Percentiles rank a stretch among this genome's conserved stretches.
Conservation (phyloP, 2,329 filamentous ascomycete species). For the Plectosphaerella sp. region DNA sequence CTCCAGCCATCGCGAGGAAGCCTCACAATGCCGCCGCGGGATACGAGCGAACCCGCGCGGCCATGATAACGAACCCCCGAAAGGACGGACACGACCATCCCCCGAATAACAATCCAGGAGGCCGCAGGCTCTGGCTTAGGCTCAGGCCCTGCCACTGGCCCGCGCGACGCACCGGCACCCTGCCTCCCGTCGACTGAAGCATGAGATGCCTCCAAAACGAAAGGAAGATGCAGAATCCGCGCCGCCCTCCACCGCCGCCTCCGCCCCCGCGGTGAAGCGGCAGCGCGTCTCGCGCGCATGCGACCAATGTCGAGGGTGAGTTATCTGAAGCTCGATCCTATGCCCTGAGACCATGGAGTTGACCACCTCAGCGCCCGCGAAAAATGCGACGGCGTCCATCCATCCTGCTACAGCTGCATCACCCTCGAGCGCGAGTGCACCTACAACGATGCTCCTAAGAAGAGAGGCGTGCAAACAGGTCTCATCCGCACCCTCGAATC, state of each 20-base stretch:
- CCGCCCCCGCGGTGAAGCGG: constrained; percentile 41
- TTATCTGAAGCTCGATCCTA: neutral
- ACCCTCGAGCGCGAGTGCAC: constrained; percentile 61
- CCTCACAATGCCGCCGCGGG: neutral
- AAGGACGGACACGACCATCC: too few species aligned
- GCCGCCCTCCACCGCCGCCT: constrained; percentile 15
- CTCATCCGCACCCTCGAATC: constrained; percentile 72
- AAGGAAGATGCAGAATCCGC: constrained; percentile 22
- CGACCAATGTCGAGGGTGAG: constrained; percentile 55
- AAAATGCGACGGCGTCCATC: constrained; percentile 68
- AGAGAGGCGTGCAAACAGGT: constrained; percentile 74
- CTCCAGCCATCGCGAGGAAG: neutral
- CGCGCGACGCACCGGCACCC: too few species aligned
- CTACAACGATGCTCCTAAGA: constrained; percentile 70
- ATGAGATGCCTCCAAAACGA: constrained; percentile 34
- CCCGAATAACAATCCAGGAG: too few species aligned
- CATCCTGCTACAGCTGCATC: constrained; percentile 62
- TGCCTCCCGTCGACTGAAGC: constrained; percentile 2
- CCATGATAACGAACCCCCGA: neutral
- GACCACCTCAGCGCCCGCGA: constrained; percentile 46
- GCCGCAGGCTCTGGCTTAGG: too few species aligned
- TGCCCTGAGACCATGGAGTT: neutral
- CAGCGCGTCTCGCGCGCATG: constrained; percentile 66
- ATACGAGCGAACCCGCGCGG: neutral
- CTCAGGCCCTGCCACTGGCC: too few species aligned